Conservation (phyloP, 768 basidiomycete species). For the Mycena belliarum region DNA sequence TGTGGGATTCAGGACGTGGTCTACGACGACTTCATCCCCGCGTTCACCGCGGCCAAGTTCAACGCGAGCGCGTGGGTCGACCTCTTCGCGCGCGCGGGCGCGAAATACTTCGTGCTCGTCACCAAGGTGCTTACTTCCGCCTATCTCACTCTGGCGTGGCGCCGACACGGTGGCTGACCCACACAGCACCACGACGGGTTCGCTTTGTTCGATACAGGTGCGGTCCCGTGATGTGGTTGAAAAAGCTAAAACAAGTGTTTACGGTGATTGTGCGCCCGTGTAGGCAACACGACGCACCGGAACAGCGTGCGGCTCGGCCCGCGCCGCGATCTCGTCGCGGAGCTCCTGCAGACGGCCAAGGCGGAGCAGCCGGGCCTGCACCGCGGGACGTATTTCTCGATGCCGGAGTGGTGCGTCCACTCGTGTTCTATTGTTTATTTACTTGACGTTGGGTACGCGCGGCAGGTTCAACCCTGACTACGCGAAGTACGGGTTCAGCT, state of each 20-base stretch:
- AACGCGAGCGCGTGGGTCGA: conserved; percentile 57
- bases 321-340: conserved; percentile 50
- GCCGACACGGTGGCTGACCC: too few relatives aligned
- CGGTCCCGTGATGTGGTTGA: too few relatives aligned
- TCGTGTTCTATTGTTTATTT: neutral
- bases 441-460: too few relatives aligned
- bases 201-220: conserved; percentile 51
- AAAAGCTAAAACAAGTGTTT: too few relatives aligned
- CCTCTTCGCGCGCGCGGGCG: conserved; percentile 55
- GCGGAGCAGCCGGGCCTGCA: conserved; percentile 50
- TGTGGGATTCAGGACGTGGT: conserved; percentile 44
- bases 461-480: conserved; percentile 60
- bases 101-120: conserved; percentile 62
- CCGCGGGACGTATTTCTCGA: conserved; percentile 59
- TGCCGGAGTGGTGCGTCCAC: conserved; percentile 53
- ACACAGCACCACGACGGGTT: conserved; percentile 62
- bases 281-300: conserved; percentile 50
- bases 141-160: too few relatives aligned
- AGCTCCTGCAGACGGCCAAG: conserved; percentile 52
- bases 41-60: conserved; percentile 54
- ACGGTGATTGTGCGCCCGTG: too few relatives aligned
- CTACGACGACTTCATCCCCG: conserved; percentile 60
- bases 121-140: too few relatives aligned
- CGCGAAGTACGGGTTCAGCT: conserved; percentile 47
- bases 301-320: conserved; percentile 51